Evolutionary conservation across 768 basidiomycete species (phyloP), one percentile per base, ranked within the genome.

Genomic region (Erythrobasidium yunnanense): DNA sequence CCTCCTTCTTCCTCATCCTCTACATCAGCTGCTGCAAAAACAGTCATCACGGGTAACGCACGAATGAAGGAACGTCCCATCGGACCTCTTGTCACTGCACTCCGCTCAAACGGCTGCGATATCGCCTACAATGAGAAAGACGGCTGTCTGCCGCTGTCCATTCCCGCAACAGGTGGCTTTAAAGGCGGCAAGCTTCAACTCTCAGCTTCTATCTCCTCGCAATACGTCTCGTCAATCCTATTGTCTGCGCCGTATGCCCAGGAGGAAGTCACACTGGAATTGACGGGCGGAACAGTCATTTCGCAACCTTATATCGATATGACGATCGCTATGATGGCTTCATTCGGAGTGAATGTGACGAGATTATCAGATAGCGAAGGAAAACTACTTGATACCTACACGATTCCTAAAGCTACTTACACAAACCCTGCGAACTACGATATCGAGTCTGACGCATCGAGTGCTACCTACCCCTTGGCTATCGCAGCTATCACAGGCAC

Each of bases 261-360:
- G 29, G 80, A 88, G 73, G 81, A 86, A n/a, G 83, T 95, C 67
- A 85, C 84, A 1, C 84, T 97, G 56, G 87, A 95, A 77, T 82
- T 99, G 68, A 87, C 83, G 0, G 95, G 93, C 11, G 93, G 90
- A 0, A 85, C 88, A 67, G 95, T 97, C 74, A 96, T 99, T 75
- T 95, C 90, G 4, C 93, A 97, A 77, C 91, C 91, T 0, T 99
- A 97, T 79, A 97, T 99, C 76, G 92, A 99, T 78, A 96, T 97
- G 95, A 97, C 95, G 7, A 87, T 95, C 71, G 85, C 90, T 7
- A 95, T 99, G 86, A 97, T 99, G 95, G 81, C 81, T 68, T 83
- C 86, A 6, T 99, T 99, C 74, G 93, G 91, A 2, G 79, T 96
- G 68, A 71, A 80, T 7, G 92, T 90, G 53, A 77, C 78, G 18